Base-by-base conservation (phyloP, 2,329 filamentous ascomycete species). In the Hymenoscyphus linearis region DNA sequence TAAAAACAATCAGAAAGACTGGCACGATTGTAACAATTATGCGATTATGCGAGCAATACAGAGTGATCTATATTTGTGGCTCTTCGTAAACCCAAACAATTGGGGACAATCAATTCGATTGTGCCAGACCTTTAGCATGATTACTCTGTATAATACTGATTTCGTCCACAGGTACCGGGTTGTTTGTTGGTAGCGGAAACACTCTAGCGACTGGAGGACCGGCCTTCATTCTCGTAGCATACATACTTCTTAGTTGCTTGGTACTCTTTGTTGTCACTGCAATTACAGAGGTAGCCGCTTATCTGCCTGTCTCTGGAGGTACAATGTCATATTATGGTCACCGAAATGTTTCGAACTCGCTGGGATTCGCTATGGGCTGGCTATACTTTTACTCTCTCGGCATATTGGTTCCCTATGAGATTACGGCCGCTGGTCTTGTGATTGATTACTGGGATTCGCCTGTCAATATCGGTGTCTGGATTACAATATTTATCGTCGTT, bases 251-350 rank as follows among this genome's bases (percentile, higher is more conserved):
- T 58, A 74, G 76, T 44, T 73, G 79, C 22, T 63, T 81, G 65
- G 72, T 82, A 53, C 75, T 74, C 63, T 71, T 71, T 36, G 72
- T 78, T 68, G 80, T 86, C 59, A 80, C 79, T 55, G 77, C 76
- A 55, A 77, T 80, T 60, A 79, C 79, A 22, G 82, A 85, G 72
- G 82, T 87, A 76, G 82, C 84, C 25, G 80, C 85, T 35, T 86
- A 84, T 76, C 79, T 88, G 57, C 82, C 85, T 3, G 73, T 85
- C 16, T 61, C 52, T 31, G 80, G 81, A 68, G 76, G 70, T 61
- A 77, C 80, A 61, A 80, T 83, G 77, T 75, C 78, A 62, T 70
- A 80, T 69, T 80, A 81, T 72, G 74, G 74, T 61, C 72, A 75
- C 31, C 76, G 78, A 40, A 79, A 78, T 64, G 75, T 80, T 18